Conservation (phyloP, 805 yeast species). For the Ascoidea asiatica region DNA sequence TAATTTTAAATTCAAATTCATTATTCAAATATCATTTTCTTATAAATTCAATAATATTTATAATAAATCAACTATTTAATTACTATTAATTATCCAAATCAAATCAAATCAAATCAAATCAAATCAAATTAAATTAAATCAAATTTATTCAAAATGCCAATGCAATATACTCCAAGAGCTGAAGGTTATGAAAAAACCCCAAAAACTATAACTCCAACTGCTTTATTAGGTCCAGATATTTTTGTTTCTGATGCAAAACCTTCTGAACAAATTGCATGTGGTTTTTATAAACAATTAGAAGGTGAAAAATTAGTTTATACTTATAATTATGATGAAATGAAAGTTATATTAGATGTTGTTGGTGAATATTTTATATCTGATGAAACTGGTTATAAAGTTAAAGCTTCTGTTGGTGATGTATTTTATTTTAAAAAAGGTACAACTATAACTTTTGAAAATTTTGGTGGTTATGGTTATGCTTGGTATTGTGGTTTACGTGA, state of each 20-base stretch:
- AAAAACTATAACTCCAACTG: slow-evolving; percentile 48
- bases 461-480: slow-evolving; percentile 44
- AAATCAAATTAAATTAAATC: not conserved
- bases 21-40: too few species aligned
- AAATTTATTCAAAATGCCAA: slow-evolving; percentile 31
- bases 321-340: slow-evolving; percentile 25
- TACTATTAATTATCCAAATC: too few species aligned
- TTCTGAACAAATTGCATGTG: slow-evolving; percentile 46
- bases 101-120: not conserved
- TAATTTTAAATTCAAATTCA: too few species aligned
- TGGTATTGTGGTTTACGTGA: slow-evolving; percentile 13
- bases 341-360: slow-evolving; percentile 40
- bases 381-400: slow-evolving; percentile 45
- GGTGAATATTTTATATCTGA: slow-evolving; percentile 46
- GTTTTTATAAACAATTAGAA: slow-evolving; percentile 56
- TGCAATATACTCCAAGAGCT: slow-evolving; percentile 33
- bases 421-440: slow-evolving; percentile 50
- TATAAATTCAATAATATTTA: too few species aligned
- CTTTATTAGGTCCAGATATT: slow-evolving; percentile 47
- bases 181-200: slow-evolving; percentile 41
- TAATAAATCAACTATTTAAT: too few species aligned
- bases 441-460: slow-evolving; percentile 42
- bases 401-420: slow-evolving; percentile 45
- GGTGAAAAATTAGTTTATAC: slow-evolving; percentile 56
- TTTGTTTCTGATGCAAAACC: slow-evolving; percentile 43